Evolutionary conservation across 2,329 filamentous ascomycete genomes (phyloP), one percentile per base, ranked within the genome.

Genomic region (Fonsecaea monophora): DNA sequence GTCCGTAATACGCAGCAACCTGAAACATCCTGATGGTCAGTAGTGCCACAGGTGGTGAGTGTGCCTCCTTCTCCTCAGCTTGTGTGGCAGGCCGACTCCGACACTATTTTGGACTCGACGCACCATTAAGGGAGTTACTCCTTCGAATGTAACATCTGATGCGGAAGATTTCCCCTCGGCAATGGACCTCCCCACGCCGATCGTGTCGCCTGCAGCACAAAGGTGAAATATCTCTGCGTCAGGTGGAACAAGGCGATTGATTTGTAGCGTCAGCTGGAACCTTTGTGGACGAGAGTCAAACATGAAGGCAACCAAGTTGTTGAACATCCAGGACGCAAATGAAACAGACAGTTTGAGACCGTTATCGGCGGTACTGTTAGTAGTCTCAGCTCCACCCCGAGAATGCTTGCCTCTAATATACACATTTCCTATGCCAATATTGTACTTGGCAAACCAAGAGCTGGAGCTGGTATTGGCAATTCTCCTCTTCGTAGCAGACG

Each of bases 221-320:
- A 53, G 50, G 21, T 53, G 50, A 53, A 21, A 53, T 34, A 53
- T 53, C 50, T 53, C 50, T 53, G 50, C 50, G n/a, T 53, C 50
- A 32, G 50, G 50, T 34, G 5, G 50, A 53, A 53, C 50, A 7
- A 53, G 50, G 6, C 50, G 50, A 15, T 53, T 10, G 32, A 53
- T 30, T 18, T 53, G 25, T 53, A 53, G 32, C 32, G 50, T 32
- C 50, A 53, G 2, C 32, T n/a, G 50, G 21, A 53, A 32, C 50
- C 50, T 12, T 53, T 32, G 12, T 5, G 25, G 12, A 32, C 50
- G 13, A 34, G 7, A 6, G 18, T 30, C 12, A 8, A 30, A 6
- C 32, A 30, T 53, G 50, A 53, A 18, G 12, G 50, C 13, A 21
- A 34, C 21, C 12, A 15, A 7, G 6, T 10, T 30, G 15, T 32